phyloP scores from a whole-genome alignment of 2,329 filamentous ascomycete species.

The Keithomyces neogunnii region DNA sequence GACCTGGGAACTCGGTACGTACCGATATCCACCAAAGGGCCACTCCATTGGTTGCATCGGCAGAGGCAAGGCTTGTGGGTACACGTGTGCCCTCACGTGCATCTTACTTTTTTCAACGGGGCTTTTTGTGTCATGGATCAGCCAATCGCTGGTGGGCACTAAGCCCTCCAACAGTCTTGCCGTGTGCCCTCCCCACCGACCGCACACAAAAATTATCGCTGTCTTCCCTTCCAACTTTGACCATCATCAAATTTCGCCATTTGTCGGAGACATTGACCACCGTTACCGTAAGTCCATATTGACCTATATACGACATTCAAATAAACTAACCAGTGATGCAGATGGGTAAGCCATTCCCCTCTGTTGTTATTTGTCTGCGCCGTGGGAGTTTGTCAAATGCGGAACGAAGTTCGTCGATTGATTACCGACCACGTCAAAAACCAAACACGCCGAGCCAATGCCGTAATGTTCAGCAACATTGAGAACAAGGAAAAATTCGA shows the following conservation, averaged over 20 bases:
- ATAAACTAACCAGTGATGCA: conserved; percentile 32
- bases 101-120: background rate
- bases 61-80: too few relatives aligned
- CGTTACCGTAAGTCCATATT: conserved; percentile 37
- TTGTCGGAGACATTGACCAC: conserved; percentile 36
- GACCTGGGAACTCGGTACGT: too few relatives aligned
- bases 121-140: background rate
- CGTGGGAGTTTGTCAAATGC: background rate
- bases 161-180: conserved; percentile 27
- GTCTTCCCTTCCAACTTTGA: conserved; percentile 27
- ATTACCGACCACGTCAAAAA: background rate
- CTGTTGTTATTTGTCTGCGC: conserved; percentile 10
- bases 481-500: background rate
- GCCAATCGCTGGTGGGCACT: conserved; percentile 26
- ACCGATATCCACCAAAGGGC: background rate
- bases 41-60: background rate
- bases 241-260: conserved; percentile 32
- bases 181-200: conserved; percentile 29
- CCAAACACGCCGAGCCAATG: background rate
- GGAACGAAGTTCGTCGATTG: background rate
- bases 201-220: conserved; percentile 35
- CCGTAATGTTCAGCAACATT: background rate
- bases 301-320: background rate
- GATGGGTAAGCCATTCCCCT: conserved; percentile 50
- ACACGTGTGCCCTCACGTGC: conserved; percentile 7